A percentile compares a stretch with the other conserved stretches of the same genome.
Evolutionary conservation across 2,329 filamentous ascomycete species (phyloP).

Genomic region (Diatrype stigma): DNA sequence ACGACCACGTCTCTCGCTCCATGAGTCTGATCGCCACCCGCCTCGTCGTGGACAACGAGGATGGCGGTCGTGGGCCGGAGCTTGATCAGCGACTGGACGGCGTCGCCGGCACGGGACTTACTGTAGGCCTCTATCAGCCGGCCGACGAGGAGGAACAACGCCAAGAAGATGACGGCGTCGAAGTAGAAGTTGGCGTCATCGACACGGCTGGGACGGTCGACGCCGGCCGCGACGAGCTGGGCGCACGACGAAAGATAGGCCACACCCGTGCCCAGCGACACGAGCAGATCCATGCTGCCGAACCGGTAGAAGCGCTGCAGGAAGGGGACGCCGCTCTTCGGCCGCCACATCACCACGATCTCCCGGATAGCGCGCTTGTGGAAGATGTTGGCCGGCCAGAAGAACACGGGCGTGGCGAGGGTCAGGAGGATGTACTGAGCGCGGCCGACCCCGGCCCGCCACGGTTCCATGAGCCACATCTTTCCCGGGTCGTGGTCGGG

Average conservation of each 20-base stretch:
- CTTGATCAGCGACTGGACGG: slow-evolving; percentile 73
- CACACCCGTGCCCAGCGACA: slow-evolving; percentile 82
- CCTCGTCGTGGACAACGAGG: slow-evolving; percentile 64
- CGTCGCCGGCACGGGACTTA: slow-evolving; percentile 85
- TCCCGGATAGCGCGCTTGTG: slow-evolving; percentile 77
- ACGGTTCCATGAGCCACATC: slow-evolving; percentile 64
- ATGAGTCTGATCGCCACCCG: slow-evolving; percentile 30
- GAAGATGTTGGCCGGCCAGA: slow-evolving; percentile 82
- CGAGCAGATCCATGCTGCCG: slow-evolving; percentile 93
- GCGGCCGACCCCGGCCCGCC: slow-evolving; percentile 69
- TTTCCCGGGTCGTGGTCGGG: slow-evolving; percentile 53
- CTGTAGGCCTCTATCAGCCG: slow-evolving; percentile 83
- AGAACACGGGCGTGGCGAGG: slow-evolving; percentile 80
- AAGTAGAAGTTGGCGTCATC: slow-evolving; percentile 68
- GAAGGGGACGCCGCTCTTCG: slow-evolving; percentile 67
- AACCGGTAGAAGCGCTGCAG: slow-evolving; percentile 82
- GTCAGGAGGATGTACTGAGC: slow-evolving; percentile 77
- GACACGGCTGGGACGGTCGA: slow-evolving; percentile 31
- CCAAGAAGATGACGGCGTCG: slow-evolving; percentile 88
- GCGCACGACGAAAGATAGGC: slow-evolving; percentile 81
- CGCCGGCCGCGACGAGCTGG: slow-evolving; percentile 65
- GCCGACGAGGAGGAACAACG: slow-evolving; percentile 74
- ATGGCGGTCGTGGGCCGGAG: slow-evolving; percentile 74
- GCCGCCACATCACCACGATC: slow-evolving; percentile 71
- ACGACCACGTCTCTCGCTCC: slow-evolving; percentile 36